These are phyloP conservation scores for Aspergillus tanneri DNA, from an alignment of 2,329 filamentous ascomycete genomes.

Conservation along the genomic window DNA sequence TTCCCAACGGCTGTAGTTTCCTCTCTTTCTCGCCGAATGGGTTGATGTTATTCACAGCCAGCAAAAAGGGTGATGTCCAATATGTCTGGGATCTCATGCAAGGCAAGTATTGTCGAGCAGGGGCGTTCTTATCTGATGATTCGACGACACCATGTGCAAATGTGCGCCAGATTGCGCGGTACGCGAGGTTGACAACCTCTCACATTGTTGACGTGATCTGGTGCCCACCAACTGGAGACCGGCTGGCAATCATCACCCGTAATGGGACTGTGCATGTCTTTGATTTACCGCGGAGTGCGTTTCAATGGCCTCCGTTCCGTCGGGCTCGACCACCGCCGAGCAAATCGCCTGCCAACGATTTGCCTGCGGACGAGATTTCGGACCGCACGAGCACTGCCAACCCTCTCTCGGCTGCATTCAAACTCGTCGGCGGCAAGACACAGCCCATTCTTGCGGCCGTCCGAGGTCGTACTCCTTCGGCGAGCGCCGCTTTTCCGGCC, in stretches of 20 bases:
- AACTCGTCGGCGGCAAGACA: conserved; percentile 61
- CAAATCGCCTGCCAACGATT: conserved; percentile 40
- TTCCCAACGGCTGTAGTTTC: conserved; percentile 51
- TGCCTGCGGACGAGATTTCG: conserved; percentile 49
- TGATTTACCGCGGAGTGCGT: conserved; percentile 77
- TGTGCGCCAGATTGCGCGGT: conserved; percentile 83
- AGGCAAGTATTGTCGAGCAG: conserved; percentile 43
- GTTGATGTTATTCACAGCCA: conserved; percentile 48
- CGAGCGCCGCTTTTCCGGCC: conserved; percentile 44
- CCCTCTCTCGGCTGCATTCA: conserved; percentile 69
- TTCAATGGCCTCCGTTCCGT: conserved; percentile 76
- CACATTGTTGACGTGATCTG: conserved; percentile 88
- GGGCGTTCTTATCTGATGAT: conserved; percentile 39
- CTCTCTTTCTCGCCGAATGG: conserved; percentile 51
- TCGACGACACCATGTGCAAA: conserved; percentile 30
- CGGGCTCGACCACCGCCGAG: conserved; percentile 45
- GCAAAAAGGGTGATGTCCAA: conserved; percentile 51
- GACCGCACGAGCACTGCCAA: conserved; percentile 40
- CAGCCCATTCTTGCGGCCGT: conserved; percentile 67
- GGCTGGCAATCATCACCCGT: conserved; percentile 85
- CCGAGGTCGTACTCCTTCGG: conserved; percentile 52
- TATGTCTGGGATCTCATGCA: conserved; percentile 54
- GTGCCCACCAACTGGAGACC: conserved; percentile 77
- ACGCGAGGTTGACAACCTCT: conserved; percentile 86
- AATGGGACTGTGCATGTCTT: conserved; percentile 94